Conservation (phyloP, 1,284 basidiomycete genomes). For the Rhodotorula sp. region DNA sequence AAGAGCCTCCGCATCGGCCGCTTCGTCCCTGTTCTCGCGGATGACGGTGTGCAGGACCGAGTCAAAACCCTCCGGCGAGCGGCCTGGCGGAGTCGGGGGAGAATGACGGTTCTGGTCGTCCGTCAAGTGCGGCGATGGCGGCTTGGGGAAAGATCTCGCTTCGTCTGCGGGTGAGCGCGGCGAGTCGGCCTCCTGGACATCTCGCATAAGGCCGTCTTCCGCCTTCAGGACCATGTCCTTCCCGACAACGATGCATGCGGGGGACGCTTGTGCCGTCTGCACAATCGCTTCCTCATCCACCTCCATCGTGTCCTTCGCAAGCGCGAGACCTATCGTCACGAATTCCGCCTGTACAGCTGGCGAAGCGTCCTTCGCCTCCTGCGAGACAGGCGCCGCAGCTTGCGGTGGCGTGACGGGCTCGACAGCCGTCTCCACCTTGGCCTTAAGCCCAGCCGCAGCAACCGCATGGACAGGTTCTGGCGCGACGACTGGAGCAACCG, state of each 20-base stretch:
- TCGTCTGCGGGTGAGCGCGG: not conserved
- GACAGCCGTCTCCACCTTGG: not conserved
- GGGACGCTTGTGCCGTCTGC: too few relatives aligned
- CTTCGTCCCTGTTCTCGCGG: not conserved
- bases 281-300: not conserved
- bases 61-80: not conserved
- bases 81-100: conserved; percentile 1
- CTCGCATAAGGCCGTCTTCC: not conserved
- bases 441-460: not conserved
- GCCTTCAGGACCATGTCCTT: not conserved
- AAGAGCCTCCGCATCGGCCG: too few relatives aligned
- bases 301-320: not conserved
- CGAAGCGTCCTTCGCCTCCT: not conserved
- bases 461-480: too few relatives aligned
- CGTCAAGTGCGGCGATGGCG: conserved; percentile 6
- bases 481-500: too few relatives aligned
- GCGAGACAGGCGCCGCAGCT: not conserved
- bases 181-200: not conserved
- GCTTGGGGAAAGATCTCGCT: too few relatives aligned
- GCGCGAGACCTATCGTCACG: not conserved
- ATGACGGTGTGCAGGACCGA: not conserved
- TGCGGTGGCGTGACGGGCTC: not conserved
- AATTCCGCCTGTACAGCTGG: not conserved
- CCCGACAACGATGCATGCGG: not conserved
- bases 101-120: conserved; percentile 6